A percentile compares a stretch with the other conserved stretches of the same genome.
Evolutionary conservation across 306 rosid species (phyloP).

Genomic region (Medicago lupulina): DNA sequence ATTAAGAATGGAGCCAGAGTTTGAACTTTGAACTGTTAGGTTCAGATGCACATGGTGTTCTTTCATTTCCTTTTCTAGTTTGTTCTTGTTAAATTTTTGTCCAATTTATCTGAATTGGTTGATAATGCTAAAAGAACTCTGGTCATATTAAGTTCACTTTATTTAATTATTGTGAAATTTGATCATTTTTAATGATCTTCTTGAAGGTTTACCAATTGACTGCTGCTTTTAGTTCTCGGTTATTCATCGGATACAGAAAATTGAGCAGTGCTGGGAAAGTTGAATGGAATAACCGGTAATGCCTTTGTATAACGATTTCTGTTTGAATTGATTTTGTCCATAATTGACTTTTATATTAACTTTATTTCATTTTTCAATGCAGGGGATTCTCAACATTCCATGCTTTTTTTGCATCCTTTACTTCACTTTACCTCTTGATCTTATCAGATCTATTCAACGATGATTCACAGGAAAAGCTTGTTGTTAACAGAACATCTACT

Average conservation of each 20-base stretch:
- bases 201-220: conserved; percentile 81
- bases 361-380: conserved; percentile 36
- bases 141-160: conserved; percentile 3
- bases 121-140: background rate
- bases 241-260: conserved; percentile 58
- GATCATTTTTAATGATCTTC: conserved; percentile 36
- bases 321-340: conserved; percentile 29
- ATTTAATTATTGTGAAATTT: conserved; percentile 28
- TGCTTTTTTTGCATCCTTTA: conserved; percentile 73
- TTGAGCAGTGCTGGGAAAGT: conserved; percentile 59
- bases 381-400: conserved; percentile 96
- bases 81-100: conserved; percentile 25
- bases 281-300: conserved; percentile 94
- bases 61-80: conserved; percentile 26
- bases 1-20: conserved; percentile 21
- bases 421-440: conserved; percentile 68
- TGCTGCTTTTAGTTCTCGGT: conserved; percentile 56
- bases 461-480: conserved; percentile 52
- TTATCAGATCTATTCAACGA: conserved; percentile 67
- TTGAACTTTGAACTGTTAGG: conserved; percentile 16
- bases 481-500: conserved; percentile 69
- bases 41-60: background rate
- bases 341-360: conserved; percentile 34
- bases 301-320: conserved; percentile 39
- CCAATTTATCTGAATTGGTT: conserved; percentile 15